These are phyloP conservation scores for Psilocybe subaeruginosa DNA, from an alignment of 768 basidiomycete species.

Conservation along the genomic window DNA sequence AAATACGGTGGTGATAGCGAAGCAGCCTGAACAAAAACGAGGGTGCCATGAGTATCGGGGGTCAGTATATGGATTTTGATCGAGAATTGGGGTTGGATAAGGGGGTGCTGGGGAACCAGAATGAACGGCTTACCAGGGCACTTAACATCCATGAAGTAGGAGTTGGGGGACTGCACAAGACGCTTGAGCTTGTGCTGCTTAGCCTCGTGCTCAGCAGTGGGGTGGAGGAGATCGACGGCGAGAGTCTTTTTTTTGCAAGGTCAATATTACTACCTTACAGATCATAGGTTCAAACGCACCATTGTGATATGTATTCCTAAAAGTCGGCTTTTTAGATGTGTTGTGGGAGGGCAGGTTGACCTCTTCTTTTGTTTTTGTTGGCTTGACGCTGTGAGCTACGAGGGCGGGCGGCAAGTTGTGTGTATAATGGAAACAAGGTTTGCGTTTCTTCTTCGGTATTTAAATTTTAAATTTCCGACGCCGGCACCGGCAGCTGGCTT, in stretches of 20 bases:
- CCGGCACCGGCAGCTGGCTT: slow-evolving; percentile 10
- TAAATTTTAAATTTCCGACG: slow-evolving; percentile 27
- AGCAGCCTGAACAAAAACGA: slow-evolving; percentile 66
- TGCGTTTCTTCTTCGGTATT: slow-evolving; percentile 31
- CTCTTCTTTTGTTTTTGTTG: slow-evolving; percentile 30
- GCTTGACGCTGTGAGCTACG: slow-evolving; percentile 31
- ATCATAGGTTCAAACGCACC: slow-evolving; percentile 26
- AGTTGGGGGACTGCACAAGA: slow-evolving; percentile 97
- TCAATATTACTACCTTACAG: slow-evolving; percentile 1
- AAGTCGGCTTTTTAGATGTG: slow-evolving; percentile 13
- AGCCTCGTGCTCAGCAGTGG: slow-evolving; percentile 82
- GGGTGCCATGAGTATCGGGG: slow-evolving; percentile 16
- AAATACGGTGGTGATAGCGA: slow-evolving; percentile 96
- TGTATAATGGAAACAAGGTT: slow-evolving; percentile 45
- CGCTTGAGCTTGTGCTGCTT: slow-evolving; percentile 99
- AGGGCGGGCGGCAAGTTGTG: slow-evolving; percentile 38
- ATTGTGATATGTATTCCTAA: slow-evolving; percentile 25
- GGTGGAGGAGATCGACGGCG: slow-evolving; percentile 97
- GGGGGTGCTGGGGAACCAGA: slow-evolving; percentile 4
- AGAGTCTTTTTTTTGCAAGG: slow-evolving; percentile 66
- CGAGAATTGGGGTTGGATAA: slow-evolving; percentile 2
- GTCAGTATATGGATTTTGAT: neutral
- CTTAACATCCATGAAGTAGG: slow-evolving; percentile 99
- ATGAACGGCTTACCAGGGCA: slow-evolving; percentile 75
- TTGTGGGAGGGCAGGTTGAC: slow-evolving; percentile 22